phyloP scores from a whole-genome alignment of 2,329 filamentous ascomycete genomes.

The Ceratocystis variospora region DNA sequence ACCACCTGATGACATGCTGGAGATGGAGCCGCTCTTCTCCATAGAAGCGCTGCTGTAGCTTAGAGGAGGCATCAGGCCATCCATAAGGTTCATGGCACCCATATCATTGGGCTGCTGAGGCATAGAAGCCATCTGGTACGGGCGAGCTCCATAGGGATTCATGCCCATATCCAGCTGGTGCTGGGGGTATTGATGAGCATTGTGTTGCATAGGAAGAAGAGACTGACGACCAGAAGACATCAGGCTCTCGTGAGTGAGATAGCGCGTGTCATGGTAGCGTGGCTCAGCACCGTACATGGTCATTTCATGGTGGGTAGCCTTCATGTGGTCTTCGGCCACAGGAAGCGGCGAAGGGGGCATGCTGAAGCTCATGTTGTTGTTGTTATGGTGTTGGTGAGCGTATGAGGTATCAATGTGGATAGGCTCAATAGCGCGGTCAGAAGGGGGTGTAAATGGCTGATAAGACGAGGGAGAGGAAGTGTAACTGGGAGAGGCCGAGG shows the following conservation, averaged over 20 bases:
- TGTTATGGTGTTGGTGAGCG: neutral
- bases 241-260: slow-evolving; percentile 2
- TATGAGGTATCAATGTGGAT: slow-evolving; percentile 15
- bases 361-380: slow-evolving; percentile 13
- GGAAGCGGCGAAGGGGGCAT: slow-evolving; percentile 15
- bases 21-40: slow-evolving; percentile 13
- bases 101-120: neutral
- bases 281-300: slow-evolving; percentile 12
- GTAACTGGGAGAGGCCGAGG: slow-evolving; percentile 29
- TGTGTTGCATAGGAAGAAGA: slow-evolving; percentile 9
- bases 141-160: slow-evolving; percentile 9
- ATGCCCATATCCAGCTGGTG: slow-evolving; percentile 14
- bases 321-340: neutral
- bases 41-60: slow-evolving; percentile 11
- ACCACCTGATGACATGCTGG: slow-evolving; percentile 13
- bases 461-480: slow-evolving; percentile 30
- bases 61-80: neutral
- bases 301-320: slow-evolving; percentile 10
- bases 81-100: neutral
- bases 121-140: slow-evolving; percentile 11
- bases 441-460: slow-evolving; percentile 34
- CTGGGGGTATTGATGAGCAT: slow-evolving; percentile 12
- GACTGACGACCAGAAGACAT: slow-evolving; percentile 9
- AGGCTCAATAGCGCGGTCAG: slow-evolving; percentile 25
- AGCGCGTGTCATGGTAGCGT: slow-evolving; percentile 9